Evolutionary conservation across 208 protist genomes (phyloP).

Genomic region (Phytomonas francai): DNA sequence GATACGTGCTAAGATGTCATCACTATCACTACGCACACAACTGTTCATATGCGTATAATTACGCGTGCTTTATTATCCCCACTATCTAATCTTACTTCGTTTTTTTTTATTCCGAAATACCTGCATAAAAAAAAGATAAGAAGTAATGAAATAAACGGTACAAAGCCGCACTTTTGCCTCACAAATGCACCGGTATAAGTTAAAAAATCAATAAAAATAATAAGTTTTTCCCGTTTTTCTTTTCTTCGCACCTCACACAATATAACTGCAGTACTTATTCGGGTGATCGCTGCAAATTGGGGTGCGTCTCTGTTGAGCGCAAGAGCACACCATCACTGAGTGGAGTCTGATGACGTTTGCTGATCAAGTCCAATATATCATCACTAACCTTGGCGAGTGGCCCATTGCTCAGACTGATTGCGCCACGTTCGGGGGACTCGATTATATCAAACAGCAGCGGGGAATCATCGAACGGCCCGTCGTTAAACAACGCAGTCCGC

Average conservation of each 20-base stretch:
- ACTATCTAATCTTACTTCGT: too few species aligned
- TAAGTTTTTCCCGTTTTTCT: neutral
- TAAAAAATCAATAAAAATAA: constrained; percentile 1
- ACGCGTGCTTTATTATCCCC: too few species aligned
- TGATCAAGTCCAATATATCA: constrained; percentile 63
- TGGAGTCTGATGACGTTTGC: constrained; percentile 78
- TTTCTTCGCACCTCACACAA: too few species aligned
- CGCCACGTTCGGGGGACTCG: constrained; percentile 87
- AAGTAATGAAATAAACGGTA: neutral
- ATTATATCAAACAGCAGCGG: constrained; percentile 79
- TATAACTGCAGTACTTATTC: constrained; percentile 29
- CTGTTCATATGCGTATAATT: too few species aligned
- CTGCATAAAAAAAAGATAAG: constrained; percentile 15
- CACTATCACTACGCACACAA: too few species aligned
- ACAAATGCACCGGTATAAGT: neutral
- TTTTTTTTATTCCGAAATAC: neutral
- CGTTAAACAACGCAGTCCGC: constrained; percentile 61
- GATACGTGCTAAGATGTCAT: too few species aligned
- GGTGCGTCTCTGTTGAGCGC: constrained; percentile 59
- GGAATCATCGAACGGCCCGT: constrained; percentile 81
- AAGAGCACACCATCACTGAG: constrained; percentile 67
- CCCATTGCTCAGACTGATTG: constrained; percentile 48
- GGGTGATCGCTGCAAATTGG: constrained; percentile 74
- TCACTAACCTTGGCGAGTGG: constrained; percentile 58
- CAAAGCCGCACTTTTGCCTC: neutral